Evolutionary conservation across 129 eudicot species (phyloP), one percentile per base, ranked within the genome.

Genomic region (Ambrosia trifida): DNA sequence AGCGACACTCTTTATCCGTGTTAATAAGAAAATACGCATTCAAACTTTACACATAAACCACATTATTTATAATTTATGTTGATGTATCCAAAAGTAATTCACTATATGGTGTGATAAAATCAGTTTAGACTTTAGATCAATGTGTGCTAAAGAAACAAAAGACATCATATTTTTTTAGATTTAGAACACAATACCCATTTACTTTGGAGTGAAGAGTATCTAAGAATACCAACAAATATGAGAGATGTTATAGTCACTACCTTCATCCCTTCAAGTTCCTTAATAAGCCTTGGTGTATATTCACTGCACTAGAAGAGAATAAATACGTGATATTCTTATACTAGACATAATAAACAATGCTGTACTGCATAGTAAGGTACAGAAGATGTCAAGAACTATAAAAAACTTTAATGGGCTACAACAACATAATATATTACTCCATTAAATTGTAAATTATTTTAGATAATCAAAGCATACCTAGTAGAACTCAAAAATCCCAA

Each of bases 281-380:
- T 94, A 51, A 94, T 87, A 51, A 94, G 87, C 79, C 99, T 83
- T 72, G 99, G 99, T 53, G 93, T 85, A 76, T 82, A 94, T 74
- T 94, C 99, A 72, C 99, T 94, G 96, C 82, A 79, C 41, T 50
- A 43, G 40, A 70, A 51, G 66, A 47, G 51, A 67, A 2, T 0
- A 36, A n/a, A 53, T 45, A 54, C 6, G 35, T 75, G 18, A 74
- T 33, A 17, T 43, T 30, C 56, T 66, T 56, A 52, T 6, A 63
- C 52, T 38, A 13, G 1, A 50, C 4, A 30, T n/a, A 32, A 61
- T 17, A 9, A 16, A 71, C 50, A 40, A n/a, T 11, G 46, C 33
- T 28, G 28, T 18, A 50, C 44, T 44, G 40, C 43, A 52, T 31
- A 13, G 19, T 32, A 54, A 35, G 31, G 59, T 73, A 41, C 67